phyloP scores from a whole-genome alignment of 345 rosid genomes.

The Populus simonii region DNA sequence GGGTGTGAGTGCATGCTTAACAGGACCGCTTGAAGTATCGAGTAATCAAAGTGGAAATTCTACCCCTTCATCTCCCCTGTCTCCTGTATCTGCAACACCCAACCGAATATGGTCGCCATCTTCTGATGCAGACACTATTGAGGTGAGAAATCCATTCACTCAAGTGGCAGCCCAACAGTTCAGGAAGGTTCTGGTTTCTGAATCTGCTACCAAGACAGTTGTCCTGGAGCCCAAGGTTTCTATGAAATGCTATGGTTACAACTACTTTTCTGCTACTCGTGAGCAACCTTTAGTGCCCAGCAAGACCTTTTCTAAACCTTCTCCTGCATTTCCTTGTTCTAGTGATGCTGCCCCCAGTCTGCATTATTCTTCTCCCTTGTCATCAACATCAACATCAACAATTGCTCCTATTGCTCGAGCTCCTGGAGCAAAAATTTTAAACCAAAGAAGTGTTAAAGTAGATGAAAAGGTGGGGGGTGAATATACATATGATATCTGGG shows the following conservation, averaged over 20 bases:
- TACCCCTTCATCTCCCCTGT: constrained; percentile 81
- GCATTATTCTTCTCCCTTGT: constrained; percentile 31
- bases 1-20: constrained; percentile 39
- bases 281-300: constrained; percentile 24
- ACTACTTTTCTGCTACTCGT: constrained; percentile 8
- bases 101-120: constrained; percentile 31
- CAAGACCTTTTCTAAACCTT: constrained; percentile 35
- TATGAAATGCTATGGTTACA: constrained; percentile 12
- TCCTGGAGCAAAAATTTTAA: constrained; percentile 50
- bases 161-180: constrained; percentile 18
- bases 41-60: constrained; percentile 93
- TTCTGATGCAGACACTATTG: constrained; percentile 29
- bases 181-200: constrained; percentile 25
- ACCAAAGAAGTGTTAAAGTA: constrained; percentile 26
- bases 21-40: constrained; percentile 55
- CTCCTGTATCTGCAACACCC: constrained; percentile 44
- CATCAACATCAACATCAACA: constrained; percentile 39
- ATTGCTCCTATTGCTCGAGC: constrained; percentile 72
- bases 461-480: constrained; percentile 38
- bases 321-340: constrained; percentile 46
- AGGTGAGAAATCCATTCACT: constrained; percentile 32
- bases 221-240: constrained; percentile 20
- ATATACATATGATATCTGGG: constrained; percentile 79
- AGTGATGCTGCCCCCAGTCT: constrained; percentile 21
- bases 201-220: constrained; percentile 20